These are phyloP conservation scores for Phytophthora syringae DNA, from an alignment of 352 stramenopile species.

Conservation along the genomic window DNA sequence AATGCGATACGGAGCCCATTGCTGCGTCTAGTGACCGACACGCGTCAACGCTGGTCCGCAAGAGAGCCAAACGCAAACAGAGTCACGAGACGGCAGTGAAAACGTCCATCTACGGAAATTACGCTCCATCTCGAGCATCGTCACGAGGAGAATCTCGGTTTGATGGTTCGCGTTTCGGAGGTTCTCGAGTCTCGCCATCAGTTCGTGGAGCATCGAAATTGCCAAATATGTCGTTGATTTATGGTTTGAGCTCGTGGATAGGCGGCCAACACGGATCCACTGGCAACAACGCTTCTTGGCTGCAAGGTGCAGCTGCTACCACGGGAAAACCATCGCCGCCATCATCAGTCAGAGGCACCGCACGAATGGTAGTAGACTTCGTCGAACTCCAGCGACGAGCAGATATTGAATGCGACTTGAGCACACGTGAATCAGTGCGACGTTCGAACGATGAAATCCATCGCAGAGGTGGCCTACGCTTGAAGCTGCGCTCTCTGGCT, in stretches of 20 bases:
- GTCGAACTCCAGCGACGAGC: slow-evolving; percentile 46
- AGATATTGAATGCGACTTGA: slow-evolving; percentile 54
- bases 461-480: slow-evolving; percentile 45
- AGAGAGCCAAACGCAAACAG: slow-evolving; percentile 30
- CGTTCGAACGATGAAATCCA: slow-evolving; percentile 39
- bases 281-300: slow-evolving; percentile 21
- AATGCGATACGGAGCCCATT: slow-evolving; percentile 19
- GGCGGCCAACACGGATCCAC: slow-evolving; percentile 19
- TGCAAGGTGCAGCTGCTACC: background rate
- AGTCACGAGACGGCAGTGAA: slow-evolving; percentile 22
- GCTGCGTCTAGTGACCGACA: slow-evolving; percentile 29
- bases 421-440: slow-evolving; percentile 42
- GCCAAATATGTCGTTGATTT: slow-evolving; percentile 33
- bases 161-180: slow-evolving; percentile 40
- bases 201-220: slow-evolving; percentile 41
- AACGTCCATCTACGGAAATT: slow-evolving; percentile 20
- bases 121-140: slow-evolving; percentile 40
- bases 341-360: slow-evolving; percentile 18
- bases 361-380: slow-evolving; percentile 38
- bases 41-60: slow-evolving; percentile 25
- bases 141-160: slow-evolving; percentile 43
- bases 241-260: slow-evolving; percentile 17
- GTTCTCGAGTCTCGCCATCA: slow-evolving; percentile 17
- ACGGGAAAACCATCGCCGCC: slow-evolving; percentile 3
- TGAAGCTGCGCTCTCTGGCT: slow-evolving; percentile 59